phyloP scores from a whole-genome alignment of 805 yeast genomes.

The Kurtzmaniella cleridarum region DNA sequence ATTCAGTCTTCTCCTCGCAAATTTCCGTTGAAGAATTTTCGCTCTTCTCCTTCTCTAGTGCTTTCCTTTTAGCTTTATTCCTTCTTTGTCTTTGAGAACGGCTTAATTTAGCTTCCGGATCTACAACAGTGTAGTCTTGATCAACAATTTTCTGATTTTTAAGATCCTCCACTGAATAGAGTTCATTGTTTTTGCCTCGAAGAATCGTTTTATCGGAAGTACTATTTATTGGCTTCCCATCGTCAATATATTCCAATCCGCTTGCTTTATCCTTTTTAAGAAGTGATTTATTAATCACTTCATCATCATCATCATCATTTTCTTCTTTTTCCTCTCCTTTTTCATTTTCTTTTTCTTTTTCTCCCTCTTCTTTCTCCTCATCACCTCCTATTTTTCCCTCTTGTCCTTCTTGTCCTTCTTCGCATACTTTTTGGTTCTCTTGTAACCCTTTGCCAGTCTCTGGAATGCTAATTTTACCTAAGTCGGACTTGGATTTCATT shows the following conservation, averaged over 20 bases:
- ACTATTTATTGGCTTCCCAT: constrained; percentile 1
- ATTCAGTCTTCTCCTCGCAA: constrained; percentile 3
- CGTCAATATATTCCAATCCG: constrained; percentile 2
- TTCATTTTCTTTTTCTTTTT: neutral
- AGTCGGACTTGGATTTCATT: neutral
- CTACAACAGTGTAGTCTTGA: constrained; percentile 5
- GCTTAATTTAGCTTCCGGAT: constrained; percentile 7
- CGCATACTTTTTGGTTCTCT: neutral
- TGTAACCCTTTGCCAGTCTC: too few species aligned
- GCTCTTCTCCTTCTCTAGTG: neutral
- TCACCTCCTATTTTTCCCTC: neutral
- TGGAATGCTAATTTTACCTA: too few species aligned
- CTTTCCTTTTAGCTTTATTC: neutral
- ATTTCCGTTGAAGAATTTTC: neutral
- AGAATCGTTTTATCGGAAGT: constrained; percentile 3
- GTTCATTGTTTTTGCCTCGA: constrained; percentile 8
- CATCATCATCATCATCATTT: constrained; percentile 1
- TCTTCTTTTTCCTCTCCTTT: neutral
- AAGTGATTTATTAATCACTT: neutral
- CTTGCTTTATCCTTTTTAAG: neutral
- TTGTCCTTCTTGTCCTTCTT: constrained; percentile 1
- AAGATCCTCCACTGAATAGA: constrained; percentile 8
- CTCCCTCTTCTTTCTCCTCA: constrained; percentile 1
- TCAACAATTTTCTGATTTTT: constrained; percentile 4
- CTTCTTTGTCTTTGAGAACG: constrained; percentile 6